Base-by-base conservation (phyloP, 257 asterid genomes). In the Solanum bulbocastanum region DNA sequence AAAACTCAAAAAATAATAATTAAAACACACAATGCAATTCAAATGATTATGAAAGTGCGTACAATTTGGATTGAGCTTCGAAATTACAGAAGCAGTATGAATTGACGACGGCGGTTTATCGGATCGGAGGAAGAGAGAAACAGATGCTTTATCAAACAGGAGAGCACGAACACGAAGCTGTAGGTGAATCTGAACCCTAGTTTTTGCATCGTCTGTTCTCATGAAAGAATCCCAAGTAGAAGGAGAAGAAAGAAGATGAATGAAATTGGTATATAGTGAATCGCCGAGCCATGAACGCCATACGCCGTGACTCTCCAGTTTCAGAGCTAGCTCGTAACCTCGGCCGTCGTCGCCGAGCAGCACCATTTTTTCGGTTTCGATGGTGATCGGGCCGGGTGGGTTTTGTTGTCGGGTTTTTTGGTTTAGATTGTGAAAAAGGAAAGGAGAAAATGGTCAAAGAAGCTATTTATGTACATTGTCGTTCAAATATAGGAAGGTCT, bases 201-300 rank as follows among this genome's bases (percentile, higher is more conserved):
- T 83, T 91, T 91, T 92, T 87, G 96, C 90, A 76, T 89, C 92
- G 79, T 95, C 97, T 56, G 96, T 76, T 4, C 93, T 93, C 98
- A 96, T 95, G 90, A 97, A 97, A 86, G 95, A 91, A 44, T 97
- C 96, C 99, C 99, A 97, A 23, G 95, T 68, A 62, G 94, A 88
- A 1, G 98, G 92, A 16, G 98, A 91, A 37, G 98, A 91, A 83
- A 97, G 98, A 87, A 87, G 93, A 75, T 89, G 98, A 49, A 91
- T 27, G 93, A 97, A 97, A 87, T 88, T 83, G 62, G 96, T 86
- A 92, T 96, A 96, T 4, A 92, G 90, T 11, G 98, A 88, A 40
- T 97, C 98, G 71, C 99, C 98, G 23, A 97, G 96, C 99, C 99
- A 97, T 39, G 92, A 40, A 69, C 98, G 92, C 99, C 99, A 97